Evolutionary conservation across 345 rosid species (phyloP), one percentile per base, ranked within the genome.

Genomic region (Kernera saxatilis): DNA sequence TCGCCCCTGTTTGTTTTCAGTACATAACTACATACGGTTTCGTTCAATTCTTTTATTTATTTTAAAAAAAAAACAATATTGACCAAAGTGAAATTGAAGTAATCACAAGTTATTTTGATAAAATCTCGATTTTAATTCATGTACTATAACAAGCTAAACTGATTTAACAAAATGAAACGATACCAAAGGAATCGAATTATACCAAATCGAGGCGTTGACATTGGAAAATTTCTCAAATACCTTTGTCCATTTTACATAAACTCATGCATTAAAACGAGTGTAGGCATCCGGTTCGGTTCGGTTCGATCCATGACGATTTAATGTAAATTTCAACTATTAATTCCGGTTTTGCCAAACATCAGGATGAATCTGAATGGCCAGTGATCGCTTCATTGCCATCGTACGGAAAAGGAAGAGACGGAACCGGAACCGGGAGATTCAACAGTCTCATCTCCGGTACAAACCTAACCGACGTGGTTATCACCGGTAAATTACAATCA

Each of bases 351-450:
- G 69, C 13, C 33, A 43, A 33, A 36, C 22, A 63, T 65, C 81
- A 90, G 98, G 89, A 88, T 46, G 96, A 87, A 78, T 78, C 84
- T 7, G 98, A 93, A 32, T 91, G 86, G 85, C 94, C 94, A 2
- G 22, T 67, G 5, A 21, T 87, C 10, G 66, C 71, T 5, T 67
- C 83, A 3, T 64, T 89, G 73, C 98, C 97, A 1, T 91, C 96
- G 0, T 89, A 88, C 23, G 96, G 98, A 0, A 50, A 51, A 73
- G 97, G 87, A 69, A 82, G 89, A 73, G 96, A 93, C 9, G 85
- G 78, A 2, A 67, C 75, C 1, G 88, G 59, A 21, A 0, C 53
- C 1, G 88, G 82, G 27, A 81, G 97, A 73, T 79, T 71, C 64
- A 67, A 80, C 50, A 80, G 91, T 79, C 88, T 93, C 12, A 76